phyloP scores from a whole-genome alignment of 352 stramenopile species.

The Saprolegnia diclina region DNA sequence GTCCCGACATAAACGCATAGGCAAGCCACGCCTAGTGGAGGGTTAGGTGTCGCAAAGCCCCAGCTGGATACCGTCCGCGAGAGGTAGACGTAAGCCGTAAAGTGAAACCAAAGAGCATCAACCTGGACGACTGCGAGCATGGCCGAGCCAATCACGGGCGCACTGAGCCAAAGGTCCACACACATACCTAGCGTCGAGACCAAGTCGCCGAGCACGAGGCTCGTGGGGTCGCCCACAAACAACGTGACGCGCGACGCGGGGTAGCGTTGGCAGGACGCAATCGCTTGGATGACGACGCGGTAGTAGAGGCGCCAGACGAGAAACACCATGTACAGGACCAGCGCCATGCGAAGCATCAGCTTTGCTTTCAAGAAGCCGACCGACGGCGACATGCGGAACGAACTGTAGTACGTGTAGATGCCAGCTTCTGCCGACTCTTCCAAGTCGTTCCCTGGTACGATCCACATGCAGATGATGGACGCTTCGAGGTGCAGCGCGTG shows the following conservation, averaged over 20 bases:
- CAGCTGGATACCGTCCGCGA: neutral
- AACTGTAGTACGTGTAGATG: slow-evolving; percentile 1
- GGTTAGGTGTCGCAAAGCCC: neutral
- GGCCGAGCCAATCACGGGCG: neutral
- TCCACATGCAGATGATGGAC: slow-evolving; percentile 9
- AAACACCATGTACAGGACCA: neutral
- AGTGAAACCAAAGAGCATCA: neutral
- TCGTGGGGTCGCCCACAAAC: neutral
- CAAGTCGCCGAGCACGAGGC: neutral
- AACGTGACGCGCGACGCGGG: neutral
- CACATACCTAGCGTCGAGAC: neutral
- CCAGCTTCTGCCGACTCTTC: neutral
- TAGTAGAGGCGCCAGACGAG: neutral
- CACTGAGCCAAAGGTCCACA: neutral
- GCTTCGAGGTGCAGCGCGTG: neutral
- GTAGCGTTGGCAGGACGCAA: neutral
- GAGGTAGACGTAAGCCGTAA: neutral
- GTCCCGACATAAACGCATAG: neutral
- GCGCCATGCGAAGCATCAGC: neutral
- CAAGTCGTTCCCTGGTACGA: neutral
- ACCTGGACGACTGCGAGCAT: neutral
- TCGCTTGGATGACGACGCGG: neutral
- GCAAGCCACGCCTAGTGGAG: neutral
- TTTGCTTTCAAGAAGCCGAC: neutral
- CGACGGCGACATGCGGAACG: neutral